These are phyloP conservation scores for Fusarium sp. DNA, from an alignment of 2,329 filamentous ascomycete species.

Conservation along the genomic window DNA sequence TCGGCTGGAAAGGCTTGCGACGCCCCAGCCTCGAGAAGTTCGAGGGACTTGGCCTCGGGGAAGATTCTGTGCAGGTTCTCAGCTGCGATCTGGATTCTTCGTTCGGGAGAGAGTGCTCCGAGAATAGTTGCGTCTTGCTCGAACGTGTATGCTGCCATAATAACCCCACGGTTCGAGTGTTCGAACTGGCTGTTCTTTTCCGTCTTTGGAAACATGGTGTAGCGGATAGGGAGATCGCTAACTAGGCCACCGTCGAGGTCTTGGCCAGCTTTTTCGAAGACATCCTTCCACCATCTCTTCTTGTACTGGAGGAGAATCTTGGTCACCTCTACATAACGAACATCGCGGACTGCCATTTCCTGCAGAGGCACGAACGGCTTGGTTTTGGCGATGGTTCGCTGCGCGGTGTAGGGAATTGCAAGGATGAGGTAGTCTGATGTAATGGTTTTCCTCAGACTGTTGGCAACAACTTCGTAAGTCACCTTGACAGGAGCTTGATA, in stretches of 20 bases:
- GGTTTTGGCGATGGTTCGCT: background rate
- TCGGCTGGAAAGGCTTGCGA: conserved; percentile 1
- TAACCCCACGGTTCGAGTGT: background rate
- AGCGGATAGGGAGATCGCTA: background rate
- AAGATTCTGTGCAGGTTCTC: background rate
- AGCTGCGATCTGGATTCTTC: background rate
- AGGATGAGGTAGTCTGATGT: background rate
- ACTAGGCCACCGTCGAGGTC: too few relatives aligned
- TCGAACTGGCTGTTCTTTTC: background rate
- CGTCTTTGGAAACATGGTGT: background rate
- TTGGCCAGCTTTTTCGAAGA: too few relatives aligned
- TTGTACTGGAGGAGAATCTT: conserved; percentile 5
- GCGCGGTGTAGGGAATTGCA: background rate
- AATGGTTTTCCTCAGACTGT: background rate
- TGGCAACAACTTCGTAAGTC: conserved; percentile 1
- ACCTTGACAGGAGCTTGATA: background rate
- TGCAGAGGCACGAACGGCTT: background rate
- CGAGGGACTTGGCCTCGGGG: background rate
- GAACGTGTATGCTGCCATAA: background rate
- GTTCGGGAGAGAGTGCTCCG: background rate
- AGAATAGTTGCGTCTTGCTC: background rate
- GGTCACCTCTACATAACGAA: background rate
- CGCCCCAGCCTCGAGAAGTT: background rate
- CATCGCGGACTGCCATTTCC: background rate
- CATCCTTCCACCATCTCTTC: conserved; percentile 8